phyloP scores from a whole-genome alignment of 1,139 yeast genomes.

The Insectozyma bohioensis region DNA sequence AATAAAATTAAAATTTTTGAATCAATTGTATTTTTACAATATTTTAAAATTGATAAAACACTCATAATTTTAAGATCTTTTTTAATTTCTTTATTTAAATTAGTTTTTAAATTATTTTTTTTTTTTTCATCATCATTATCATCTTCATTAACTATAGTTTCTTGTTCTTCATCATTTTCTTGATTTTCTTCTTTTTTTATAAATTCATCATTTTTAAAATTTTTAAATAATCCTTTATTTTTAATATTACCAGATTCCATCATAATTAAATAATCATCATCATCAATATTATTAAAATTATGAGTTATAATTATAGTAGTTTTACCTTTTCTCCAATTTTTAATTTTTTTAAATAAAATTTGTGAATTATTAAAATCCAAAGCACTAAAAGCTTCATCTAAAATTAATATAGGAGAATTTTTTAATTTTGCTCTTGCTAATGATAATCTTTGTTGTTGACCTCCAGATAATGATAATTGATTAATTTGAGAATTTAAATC shows the following conservation, averaged over 20 bases:
- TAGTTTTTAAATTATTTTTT: not conserved
- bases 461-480: slow-evolving; percentile 73
- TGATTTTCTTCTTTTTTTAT: slow-evolving; percentile 1
- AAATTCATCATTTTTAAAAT: slow-evolving; percentile 6
- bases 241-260: slow-evolving; percentile 58
- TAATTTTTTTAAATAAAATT: slow-evolving; percentile 47
- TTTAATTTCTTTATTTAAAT: slow-evolving; percentile 1
- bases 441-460: slow-evolving; percentile 81
- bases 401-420: slow-evolving; percentile 68
- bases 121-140: not conserved
- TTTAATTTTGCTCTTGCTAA: slow-evolving; percentile 78
- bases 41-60: slow-evolving; percentile 32
- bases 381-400: slow-evolving; percentile 88
- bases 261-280: slow-evolving; percentile 54
- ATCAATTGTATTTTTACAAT: slow-evolving; percentile 32
- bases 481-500: slow-evolving; percentile 58
- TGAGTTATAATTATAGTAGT: slow-evolving; percentile 86
- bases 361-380: slow-evolving; percentile 56
- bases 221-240: slow-evolving; percentile 10
- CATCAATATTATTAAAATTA: slow-evolving; percentile 56
- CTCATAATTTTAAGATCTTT: slow-evolving; percentile 22
- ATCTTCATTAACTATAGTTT: not conserved
- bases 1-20: slow-evolving; percentile 36
- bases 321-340: slow-evolving; percentile 60
- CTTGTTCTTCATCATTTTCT: slow-evolving; percentile 2